Evolutionary conservation across 768 basidiomycete species (phyloP), one percentile per base, ranked within the genome.

Genomic region (Pilatotrama ljubarskyi): DNA sequence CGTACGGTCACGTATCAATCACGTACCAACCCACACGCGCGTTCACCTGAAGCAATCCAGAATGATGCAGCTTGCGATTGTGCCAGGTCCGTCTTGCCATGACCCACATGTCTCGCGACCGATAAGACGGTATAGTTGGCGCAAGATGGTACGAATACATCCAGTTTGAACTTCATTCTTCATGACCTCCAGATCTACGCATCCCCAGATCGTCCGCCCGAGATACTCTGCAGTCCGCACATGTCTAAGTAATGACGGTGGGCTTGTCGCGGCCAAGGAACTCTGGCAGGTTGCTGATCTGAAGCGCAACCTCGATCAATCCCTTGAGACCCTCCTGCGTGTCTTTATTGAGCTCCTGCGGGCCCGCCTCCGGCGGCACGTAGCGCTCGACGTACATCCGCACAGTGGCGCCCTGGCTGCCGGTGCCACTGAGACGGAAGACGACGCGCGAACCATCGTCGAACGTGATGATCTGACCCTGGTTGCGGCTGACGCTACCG

Each of bases 371-470:
- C 15, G 86, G 75, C 58, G 86, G 83, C 40, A 94, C 84, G 70
- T 95, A 96, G 71, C 95, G 85, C 77, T 99, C 97, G 47, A 96
- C 87, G 71, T 99, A 99, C 84, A 98, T 81, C 63, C 97, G 81
- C 53, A 98, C 94, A 13, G 97, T 99, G 22, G 97, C 97, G 44
- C 97, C 97, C 51, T 92, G 88, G 64, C 91, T 94, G 15, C 97
- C 97, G 0, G 97, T 99, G 58, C 97, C 97, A 62, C 92, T 95
- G 53, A 99, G 79, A 59, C 97, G 85, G 84, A 97, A 98, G 54
- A 98, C 93, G 59, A 99, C 91, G 37, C 97, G 83, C 46, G 90
- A 92, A 7, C 96, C 97, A 71, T 98, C 97, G 29, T 78, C 76
- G 77, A 99, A 99, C 51, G 83, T 83, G 71, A 98, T 87, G 72